Evolutionary conservation across 208 protist genomes (phyloP).

Genomic region (Trypanosomatidae sp.): DNA sequence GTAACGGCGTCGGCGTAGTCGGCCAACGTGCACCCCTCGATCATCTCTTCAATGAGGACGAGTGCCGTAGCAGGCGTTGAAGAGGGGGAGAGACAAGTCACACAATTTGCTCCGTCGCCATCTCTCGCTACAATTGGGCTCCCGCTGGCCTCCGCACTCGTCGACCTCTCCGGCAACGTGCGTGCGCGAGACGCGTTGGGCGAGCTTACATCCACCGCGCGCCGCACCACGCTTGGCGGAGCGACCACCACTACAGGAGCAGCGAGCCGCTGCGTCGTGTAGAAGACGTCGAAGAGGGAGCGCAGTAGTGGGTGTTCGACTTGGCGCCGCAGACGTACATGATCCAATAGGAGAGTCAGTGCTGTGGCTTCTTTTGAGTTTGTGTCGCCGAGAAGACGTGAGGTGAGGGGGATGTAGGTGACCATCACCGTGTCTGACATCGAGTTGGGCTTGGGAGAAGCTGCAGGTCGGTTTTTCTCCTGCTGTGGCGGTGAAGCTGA

Average conservation of each 20-base stretch:
- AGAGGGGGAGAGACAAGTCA: too few species aligned
- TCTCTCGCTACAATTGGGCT: too few species aligned
- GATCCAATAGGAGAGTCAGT: conserved; percentile 2
- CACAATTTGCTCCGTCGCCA: too few species aligned
- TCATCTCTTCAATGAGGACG: conserved; percentile 18
- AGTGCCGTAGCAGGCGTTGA: not conserved
- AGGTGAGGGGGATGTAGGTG: conserved; percentile 22
- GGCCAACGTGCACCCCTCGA: conserved; percentile 22
- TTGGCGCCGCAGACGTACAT: conserved; percentile 19
- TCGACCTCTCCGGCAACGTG: too few species aligned
- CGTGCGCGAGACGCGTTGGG: too few species aligned
- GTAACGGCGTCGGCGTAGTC: conserved; percentile 23
- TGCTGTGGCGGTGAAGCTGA: not conserved
- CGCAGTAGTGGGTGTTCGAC: conserved; percentile 22
- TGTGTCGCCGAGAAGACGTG: conserved; percentile 9
- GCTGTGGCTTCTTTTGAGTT: conserved; percentile 1
- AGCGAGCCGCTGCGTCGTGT: conserved; percentile 17
- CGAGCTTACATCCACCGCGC: too few species aligned
- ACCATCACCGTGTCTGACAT: conserved; percentile 2
- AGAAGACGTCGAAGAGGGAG: conserved; percentile 23
- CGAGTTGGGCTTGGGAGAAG: not conserved
- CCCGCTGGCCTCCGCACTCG: too few species aligned
- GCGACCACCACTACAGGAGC: too few species aligned
- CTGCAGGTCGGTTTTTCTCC: not conserved
- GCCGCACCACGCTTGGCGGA: too few species aligned